Evolutionary conservation across 768 basidiomycete genomes (phyloP), one percentile per base, ranked within the genome.

Genomic region (Gyrodon lividus): DNA sequence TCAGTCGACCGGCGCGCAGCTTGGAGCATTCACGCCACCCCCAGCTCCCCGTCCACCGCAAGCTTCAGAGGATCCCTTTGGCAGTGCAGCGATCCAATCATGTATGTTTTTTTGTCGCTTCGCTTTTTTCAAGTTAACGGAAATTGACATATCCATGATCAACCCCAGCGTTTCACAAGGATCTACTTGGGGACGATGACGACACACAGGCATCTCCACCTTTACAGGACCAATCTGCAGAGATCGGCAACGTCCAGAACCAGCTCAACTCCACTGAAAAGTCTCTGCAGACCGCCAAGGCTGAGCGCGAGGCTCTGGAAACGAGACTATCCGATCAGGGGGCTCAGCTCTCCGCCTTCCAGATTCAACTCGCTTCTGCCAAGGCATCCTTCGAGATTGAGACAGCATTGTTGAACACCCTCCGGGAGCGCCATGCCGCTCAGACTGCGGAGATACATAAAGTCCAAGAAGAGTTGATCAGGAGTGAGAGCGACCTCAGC

Each of bases 401-500:
- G 73, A 84, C 80, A 6, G 82, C 78, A 42, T 69, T 88, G 16
- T 72, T 95, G 12, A 65, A 78, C 16, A 77, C 80, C 23, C 75
- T 96, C 26, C 83, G 82, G 50, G 86, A 89, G 26, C 82, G 92
- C 10, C 80, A 79, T 43, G 69, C 76, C 0, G 72, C 75, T 7
- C 95, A 97, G 72, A 75, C 75, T 2, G 73, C 78, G 16, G 85
- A 88, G 17, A 87, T 97, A 24, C 79, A 84, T 60, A 87, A 83
- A 65, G 68, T 82, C 4, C 77, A 81, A 45, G 81, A 86, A 46
- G 89, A 96, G 52, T 73, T 98, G 33, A 98, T 99, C 58, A 77
- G 79, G 37, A 86, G 89, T 4, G 95, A 98, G 72, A 93, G 92
- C 63, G 93, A 98, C 57, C 77, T 99, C 35, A 92, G 90, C 57